Base-by-base conservation (phyloP, 345 rosid species). In the Aegle marmelos region DNA sequence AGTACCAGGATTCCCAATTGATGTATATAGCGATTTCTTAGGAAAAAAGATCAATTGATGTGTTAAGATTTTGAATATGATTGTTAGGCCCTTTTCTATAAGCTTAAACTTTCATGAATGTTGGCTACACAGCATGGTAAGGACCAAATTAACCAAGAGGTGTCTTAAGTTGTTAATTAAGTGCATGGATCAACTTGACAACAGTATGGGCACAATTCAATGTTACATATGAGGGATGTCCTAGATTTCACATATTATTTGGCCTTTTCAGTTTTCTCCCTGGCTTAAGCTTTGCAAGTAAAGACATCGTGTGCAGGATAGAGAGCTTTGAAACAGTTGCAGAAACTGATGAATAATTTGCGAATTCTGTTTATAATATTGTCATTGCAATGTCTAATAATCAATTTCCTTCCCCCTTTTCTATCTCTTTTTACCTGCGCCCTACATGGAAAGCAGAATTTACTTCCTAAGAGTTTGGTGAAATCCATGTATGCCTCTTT, bases 401-500 rank as follows among this genome's bases (percentile, higher is more conserved):
- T 61, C 50, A 6, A 61, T 59, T 14, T 62, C 39, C 27, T 19
- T 61, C 39, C 58, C 25, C 67, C 13, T 39, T 3, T 9, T 48
- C 28, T 34, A 68, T 68, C 27, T 73, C 8, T 27, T n/a, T 27
- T n/a, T 71, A 4, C 58, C 33, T 9, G 25, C 63, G 34, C 13
- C 34, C 36, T 54, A 9, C 57, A 59, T 37, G 68, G 78, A 19
- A 65, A 13, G 74, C 93, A 92, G 97, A 89, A 82, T 80, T 83
- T 88, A 81, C 92, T 95, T 78, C 83, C 94, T 6, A 83, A 85
- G 85, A 82, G 86, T 81, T 79, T 93, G 86, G 76, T 78, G 8
- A 85, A 92, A 79, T 91, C 97, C 25, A 92, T 93, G 92, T 93
- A 93, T 80, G 96, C 90, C 70, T 95, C 99, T 59, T 93, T 93